A percentile compares a stretch with the other conserved stretches of the same genome.
Evolutionary conservation across 352 stramenopile genomes (phyloP).

Genomic region (Phytophthora aleatoria): DNA sequence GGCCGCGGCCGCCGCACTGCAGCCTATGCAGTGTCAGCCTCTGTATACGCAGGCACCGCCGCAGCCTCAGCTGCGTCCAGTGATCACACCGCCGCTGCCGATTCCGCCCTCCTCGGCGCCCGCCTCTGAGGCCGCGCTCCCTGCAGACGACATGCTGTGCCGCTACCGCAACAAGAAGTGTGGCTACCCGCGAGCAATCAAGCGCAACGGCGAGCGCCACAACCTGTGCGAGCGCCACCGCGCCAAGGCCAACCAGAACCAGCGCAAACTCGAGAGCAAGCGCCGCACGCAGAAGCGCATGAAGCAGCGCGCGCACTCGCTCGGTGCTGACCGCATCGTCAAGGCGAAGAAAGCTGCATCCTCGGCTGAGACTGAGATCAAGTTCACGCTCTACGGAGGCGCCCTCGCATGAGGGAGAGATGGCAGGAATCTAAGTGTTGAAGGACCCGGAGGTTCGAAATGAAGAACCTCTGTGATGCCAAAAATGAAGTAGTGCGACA

Average conservation of each 20-base stretch:
- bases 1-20: slow-evolving; percentile 40
- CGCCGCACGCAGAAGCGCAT: slow-evolving; percentile 64
- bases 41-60: slow-evolving; percentile 1
- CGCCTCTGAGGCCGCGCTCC: background rate
- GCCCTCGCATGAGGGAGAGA: slow-evolving; percentile 15
- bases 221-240: slow-evolving; percentile 70
- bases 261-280: slow-evolving; percentile 85
- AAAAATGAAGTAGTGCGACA: background rate
- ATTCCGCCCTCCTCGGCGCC: background rate
- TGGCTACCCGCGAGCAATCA: slow-evolving; percentile 56
- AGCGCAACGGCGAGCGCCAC: slow-evolving; percentile 70
- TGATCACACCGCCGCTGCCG: slow-evolving; percentile 4
- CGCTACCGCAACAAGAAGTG: slow-evolving; percentile 76
- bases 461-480: slow-evolving; percentile 14
- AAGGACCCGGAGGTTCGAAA: slow-evolving; percentile 5
- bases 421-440: background rate
- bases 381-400: slow-evolving; percentile 25
- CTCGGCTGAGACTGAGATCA: slow-evolving; percentile 16
- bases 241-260: slow-evolving; percentile 80
- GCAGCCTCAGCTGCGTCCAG: slow-evolving; percentile 10
- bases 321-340: slow-evolving; percentile 15
- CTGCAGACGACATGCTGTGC: slow-evolving; percentile 44
- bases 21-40: slow-evolving; percentile 29
- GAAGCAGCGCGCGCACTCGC: slow-evolving; percentile 21
- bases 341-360: slow-evolving; percentile 27